Conservation (phyloP, 371 early-diverging fungal species). For the Capillidium heterosporum region DNA sequence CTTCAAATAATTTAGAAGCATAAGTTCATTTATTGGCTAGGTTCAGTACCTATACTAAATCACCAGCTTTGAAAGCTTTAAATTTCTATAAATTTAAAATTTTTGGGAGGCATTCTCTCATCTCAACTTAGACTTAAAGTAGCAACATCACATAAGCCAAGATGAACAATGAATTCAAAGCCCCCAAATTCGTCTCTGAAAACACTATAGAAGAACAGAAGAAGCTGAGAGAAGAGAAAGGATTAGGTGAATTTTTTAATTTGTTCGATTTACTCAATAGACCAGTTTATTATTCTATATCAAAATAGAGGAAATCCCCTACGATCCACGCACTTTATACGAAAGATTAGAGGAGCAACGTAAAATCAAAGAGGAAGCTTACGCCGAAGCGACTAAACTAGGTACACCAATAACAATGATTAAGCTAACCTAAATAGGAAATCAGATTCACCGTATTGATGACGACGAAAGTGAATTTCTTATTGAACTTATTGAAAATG, state of each 20-base stretch:
- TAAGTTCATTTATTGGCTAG: too few species aligned
- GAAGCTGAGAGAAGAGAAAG: neutral
- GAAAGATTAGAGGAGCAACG: constrained; percentile 4
- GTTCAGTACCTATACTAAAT: too few species aligned
- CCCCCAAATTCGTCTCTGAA: neutral
- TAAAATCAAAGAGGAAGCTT: constrained; percentile 2
- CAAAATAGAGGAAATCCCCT: neutral
- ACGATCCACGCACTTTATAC: constrained; percentile 5
- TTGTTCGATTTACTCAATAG: neutral
- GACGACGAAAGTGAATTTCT: constrained; percentile 7
- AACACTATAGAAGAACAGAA: neutral
- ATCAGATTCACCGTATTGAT: constrained; percentile 9
- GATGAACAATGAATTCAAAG: too few species aligned
- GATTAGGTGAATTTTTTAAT: neutral
- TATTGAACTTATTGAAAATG: neutral
- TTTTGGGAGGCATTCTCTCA: too few species aligned
- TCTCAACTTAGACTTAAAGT: too few species aligned
- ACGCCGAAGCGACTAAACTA: constrained; percentile 1
- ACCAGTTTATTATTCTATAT: neutral
- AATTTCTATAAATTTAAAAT: too few species aligned
- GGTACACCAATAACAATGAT: neutral
- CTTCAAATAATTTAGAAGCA: too few species aligned
- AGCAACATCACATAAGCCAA: too few species aligned
- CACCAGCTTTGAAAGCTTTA: too few species aligned
- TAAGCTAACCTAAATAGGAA: neutral